Evolutionary conservation across 768 basidiomycete genomes (phyloP).

Genomic region (Steccherinum ochraceum): DNA sequence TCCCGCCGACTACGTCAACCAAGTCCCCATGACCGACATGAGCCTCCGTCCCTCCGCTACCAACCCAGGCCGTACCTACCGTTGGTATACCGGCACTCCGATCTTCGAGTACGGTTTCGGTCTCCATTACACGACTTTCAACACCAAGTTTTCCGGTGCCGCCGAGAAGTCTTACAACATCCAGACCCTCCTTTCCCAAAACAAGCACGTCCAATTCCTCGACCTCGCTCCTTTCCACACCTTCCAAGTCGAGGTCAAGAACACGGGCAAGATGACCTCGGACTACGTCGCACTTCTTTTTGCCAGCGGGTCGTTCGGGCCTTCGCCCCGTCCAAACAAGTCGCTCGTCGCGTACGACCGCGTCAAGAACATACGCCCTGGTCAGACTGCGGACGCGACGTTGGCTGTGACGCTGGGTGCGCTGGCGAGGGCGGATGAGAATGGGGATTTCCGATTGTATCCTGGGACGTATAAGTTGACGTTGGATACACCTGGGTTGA

Average conservation of each 20-base stretch:
- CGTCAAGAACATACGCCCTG: conserved; percentile 25
- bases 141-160: conserved; percentile 30
- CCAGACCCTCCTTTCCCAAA: conserved; percentile 26
- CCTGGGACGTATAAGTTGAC: conserved; percentile 36
- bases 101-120: conserved; percentile 50
- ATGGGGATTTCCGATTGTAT: conserved; percentile 40
- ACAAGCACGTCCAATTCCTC: conserved; percentile 16
- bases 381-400: conserved; percentile 24
- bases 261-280: conserved; percentile 41
- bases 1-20: conserved; percentile 38
- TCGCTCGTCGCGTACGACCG: conserved; percentile 45
- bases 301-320: conserved; percentile 40
- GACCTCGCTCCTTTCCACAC: conserved; percentile 45
- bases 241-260: conserved; percentile 41
- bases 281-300: conserved; percentile 54
- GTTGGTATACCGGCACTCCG: conserved; percentile 48
- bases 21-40: conserved; percentile 57
- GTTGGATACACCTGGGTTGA: conserved; percentile 34
- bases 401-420: conserved; percentile 41
- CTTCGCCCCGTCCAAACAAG: conserved; percentile 46
- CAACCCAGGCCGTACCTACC: conserved; percentile 53
- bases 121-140: conserved; percentile 48
- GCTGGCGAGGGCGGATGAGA: conserved; percentile 40
- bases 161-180: conserved; percentile 35
- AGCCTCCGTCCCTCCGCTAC: conserved; percentile 38